phyloP scores from a whole-genome alignment of 2,329 filamentous ascomycete genomes.

The Teratosphaeria pseudoeucalypti region DNA sequence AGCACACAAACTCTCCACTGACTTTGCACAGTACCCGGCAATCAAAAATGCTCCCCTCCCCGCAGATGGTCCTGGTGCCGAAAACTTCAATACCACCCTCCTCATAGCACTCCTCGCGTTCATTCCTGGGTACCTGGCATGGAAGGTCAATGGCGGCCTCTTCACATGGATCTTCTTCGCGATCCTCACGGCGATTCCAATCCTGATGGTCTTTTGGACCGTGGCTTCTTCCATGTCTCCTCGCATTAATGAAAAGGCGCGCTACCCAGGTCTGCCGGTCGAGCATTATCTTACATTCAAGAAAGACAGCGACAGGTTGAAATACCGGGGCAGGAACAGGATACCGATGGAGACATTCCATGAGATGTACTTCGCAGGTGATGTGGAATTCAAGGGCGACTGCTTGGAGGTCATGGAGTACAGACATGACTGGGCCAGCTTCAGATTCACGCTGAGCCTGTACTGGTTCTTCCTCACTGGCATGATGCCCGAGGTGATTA shows the following conservation, averaged over 20 bases:
- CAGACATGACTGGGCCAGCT: slow-evolving; percentile 93
- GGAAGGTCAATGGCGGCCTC: slow-evolving; percentile 72
- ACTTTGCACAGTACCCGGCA: slow-evolving; percentile 55
- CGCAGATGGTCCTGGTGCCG: slow-evolving; percentile 73
- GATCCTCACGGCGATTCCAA: slow-evolving; percentile 65
- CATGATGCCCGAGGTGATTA: slow-evolving; percentile 81
- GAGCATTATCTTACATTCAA: slow-evolving; percentile 87
- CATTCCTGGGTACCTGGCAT: slow-evolving; percentile 70
- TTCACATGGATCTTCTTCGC: slow-evolving; percentile 84
- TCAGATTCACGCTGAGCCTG: slow-evolving; percentile 75
- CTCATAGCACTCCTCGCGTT: slow-evolving; percentile 60
- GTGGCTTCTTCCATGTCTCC: slow-evolving; percentile 69
- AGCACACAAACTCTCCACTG: neutral
- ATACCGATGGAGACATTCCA: slow-evolving; percentile 90
- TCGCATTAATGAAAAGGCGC: slow-evolving; percentile 86
- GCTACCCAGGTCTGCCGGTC: slow-evolving; percentile 72
- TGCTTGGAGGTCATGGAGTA: slow-evolving; percentile 82
- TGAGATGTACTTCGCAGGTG: slow-evolving; percentile 93
- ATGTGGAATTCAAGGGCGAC: slow-evolving; percentile 93
- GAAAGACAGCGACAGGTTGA: slow-evolving; percentile 46
- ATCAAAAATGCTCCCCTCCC: slow-evolving; percentile 94
- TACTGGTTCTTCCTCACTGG: slow-evolving; percentile 82
- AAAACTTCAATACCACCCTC: slow-evolving; percentile 75
- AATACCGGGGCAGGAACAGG: slow-evolving; percentile 68
- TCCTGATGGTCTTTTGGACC: slow-evolving; percentile 75